phyloP scores from a whole-genome alignment of 139 green algal species.

The Chlamydomonas sp. region DNA sequence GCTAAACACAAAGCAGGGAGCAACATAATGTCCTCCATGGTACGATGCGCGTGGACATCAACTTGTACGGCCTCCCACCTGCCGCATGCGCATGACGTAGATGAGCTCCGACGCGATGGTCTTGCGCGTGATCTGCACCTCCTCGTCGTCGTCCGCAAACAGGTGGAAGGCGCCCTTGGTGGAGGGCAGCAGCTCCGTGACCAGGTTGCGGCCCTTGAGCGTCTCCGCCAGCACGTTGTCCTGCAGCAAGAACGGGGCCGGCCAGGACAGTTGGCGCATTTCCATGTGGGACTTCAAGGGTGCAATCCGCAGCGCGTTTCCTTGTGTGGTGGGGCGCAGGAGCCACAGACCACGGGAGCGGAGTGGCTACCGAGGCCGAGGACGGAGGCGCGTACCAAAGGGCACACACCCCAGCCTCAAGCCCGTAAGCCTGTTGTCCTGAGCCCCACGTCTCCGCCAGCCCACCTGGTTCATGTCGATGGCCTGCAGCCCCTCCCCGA shows the following conservation, averaged over 20 bases:
- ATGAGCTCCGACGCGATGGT: conserved; percentile 35
- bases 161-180: conserved; percentile 33
- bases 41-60: too few species aligned
- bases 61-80: neutral
- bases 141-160: conserved; percentile 49
- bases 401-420: too few species aligned
- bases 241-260: neutral
- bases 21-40: too few species aligned
- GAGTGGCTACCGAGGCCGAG: too few species aligned
- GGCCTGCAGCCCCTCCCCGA: conserved; percentile 61
- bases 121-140: conserved; percentile 24
- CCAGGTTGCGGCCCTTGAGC: conserved; percentile 77
- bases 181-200: conserved; percentile 54
- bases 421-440: too few species aligned
- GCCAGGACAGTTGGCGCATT: neutral
- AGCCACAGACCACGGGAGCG: too few species aligned
- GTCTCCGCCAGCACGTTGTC: conserved; percentile 90
- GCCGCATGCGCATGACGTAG: conserved; percentile 25
- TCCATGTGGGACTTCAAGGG: neutral
- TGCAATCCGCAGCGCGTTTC: too few species aligned
- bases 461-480: conserved; percentile 62
- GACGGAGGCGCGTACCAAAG: too few species aligned
- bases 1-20: too few species aligned
- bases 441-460: neutral
- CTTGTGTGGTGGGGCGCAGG: too few species aligned